Evolutionary conservation across 148 eudicot genomes (phyloP).

Genomic region (Gaultheria prostrata): DNA sequence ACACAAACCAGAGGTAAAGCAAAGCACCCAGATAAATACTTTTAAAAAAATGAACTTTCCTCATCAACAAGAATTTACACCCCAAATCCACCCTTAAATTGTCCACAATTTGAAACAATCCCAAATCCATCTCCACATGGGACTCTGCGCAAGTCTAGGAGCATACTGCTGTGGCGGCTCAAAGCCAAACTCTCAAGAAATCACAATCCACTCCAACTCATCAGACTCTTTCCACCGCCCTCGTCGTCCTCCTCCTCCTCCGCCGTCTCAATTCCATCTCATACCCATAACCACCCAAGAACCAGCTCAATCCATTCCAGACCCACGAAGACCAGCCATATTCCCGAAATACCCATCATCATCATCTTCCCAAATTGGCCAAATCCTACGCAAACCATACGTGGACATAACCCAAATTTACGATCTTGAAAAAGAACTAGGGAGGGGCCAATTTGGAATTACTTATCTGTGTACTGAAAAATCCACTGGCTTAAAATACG

Average conservation of each 20-base stretch:
- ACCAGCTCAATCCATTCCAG: slow-evolving; percentile 5
- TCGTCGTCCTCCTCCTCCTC: slow-evolving; percentile 13
- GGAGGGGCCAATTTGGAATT: slow-evolving; percentile 85
- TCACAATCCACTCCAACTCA: slow-evolving; percentile 38
- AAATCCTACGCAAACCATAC: slow-evolving; percentile 49
- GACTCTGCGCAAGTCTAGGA: background rate
- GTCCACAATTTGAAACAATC: background rate
- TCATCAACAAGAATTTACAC: background rate
- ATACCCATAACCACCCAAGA: slow-evolving; percentile 2
- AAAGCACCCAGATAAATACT: background rate
- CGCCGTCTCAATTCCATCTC: slow-evolving; percentile 12
- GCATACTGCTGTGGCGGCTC: background rate
- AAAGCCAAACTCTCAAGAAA: slow-evolving; percentile 22
- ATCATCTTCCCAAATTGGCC: slow-evolving; percentile 24
- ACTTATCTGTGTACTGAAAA: slow-evolving; percentile 67
- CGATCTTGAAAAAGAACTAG: slow-evolving; percentile 57
- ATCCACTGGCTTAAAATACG: slow-evolving; percentile 49
- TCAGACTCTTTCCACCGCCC: slow-evolving; percentile 18
- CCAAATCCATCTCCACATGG: background rate
- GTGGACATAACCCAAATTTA: slow-evolving; percentile 50
- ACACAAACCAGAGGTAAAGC: background rate
- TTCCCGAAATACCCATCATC: background rate
- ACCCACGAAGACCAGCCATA: background rate
- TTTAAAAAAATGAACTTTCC: background rate
- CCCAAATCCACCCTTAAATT: background rate